Evolutionary conservation across 129 eudicot species (phyloP).

Genomic region (Cynara cardunculus): DNA sequence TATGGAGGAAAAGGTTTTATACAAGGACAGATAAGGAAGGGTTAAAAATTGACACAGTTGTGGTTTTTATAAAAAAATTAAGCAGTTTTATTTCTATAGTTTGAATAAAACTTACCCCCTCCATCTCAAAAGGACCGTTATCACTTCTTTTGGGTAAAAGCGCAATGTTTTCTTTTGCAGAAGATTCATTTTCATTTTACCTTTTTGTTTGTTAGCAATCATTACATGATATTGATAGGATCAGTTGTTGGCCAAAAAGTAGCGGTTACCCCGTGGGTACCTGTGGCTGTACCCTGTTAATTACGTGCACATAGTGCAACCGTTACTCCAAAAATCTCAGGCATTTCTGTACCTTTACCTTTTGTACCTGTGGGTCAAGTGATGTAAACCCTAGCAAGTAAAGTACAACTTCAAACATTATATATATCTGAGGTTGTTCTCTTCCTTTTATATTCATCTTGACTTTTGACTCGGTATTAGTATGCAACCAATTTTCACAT

Average conservation of each 20-base stretch:
- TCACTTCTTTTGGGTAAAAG: neutral
- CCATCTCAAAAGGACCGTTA: neutral
- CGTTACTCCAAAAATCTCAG: neutral
- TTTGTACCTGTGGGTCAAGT: neutral
- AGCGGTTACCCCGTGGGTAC: neutral
- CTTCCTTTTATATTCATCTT: neutral
- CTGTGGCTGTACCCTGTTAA: too few relatives aligned
- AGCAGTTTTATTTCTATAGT: neutral
- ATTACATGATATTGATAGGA: neutral
- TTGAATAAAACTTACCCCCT: neutral
- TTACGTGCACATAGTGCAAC: neutral
- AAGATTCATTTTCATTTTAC: neutral
- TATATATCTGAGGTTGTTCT: neutral
- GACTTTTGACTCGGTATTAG: neutral
- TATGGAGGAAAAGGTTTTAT: neutral
- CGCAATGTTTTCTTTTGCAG: neutral
- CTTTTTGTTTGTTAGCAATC: neutral
- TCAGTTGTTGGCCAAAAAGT: neutral
- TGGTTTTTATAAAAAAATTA: neutral
- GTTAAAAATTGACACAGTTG: neutral
- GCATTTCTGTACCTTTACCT: neutral
- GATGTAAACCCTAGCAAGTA: neutral
- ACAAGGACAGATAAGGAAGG: neutral
- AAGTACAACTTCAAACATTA: neutral
- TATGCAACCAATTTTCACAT: neutral